These are phyloP conservation scores for Lecanicillium sp. DNA, from an alignment of 2,329 filamentous ascomycete genomes.

Conservation along the genomic window DNA sequence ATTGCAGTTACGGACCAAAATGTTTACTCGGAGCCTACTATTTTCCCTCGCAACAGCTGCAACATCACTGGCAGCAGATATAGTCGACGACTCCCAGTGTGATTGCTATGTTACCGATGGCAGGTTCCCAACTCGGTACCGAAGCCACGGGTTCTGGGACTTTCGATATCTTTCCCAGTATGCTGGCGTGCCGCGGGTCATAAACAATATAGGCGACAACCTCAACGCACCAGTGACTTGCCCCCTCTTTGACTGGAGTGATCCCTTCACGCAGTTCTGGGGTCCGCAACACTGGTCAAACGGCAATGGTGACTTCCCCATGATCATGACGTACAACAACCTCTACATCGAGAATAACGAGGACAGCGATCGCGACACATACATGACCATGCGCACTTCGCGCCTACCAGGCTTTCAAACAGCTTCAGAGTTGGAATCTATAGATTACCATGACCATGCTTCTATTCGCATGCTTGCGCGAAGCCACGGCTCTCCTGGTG, in stretches of 20 bases:
- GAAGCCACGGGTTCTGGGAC: conserved; percentile 19
- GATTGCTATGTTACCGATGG: conserved; percentile 22
- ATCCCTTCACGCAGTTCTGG: conserved; percentile 26
- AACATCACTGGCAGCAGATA: neutral
- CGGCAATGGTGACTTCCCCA: conserved; percentile 21
- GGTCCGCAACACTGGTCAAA: conserved; percentile 29
- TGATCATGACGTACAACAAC: conserved; percentile 30
- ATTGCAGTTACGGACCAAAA: too few species aligned
- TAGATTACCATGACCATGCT: conserved; percentile 16
- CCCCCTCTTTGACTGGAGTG: conserved; percentile 23
- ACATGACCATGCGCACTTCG: conserved; percentile 36
- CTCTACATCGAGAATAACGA: conserved; percentile 35
- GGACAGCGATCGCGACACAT: conserved; percentile 28
- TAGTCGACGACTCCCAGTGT: conserved; percentile 12
- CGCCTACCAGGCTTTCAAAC: conserved; percentile 33
- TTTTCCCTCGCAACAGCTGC: neutral
- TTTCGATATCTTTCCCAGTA: conserved; percentile 20
- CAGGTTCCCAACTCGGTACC: conserved; percentile 16
- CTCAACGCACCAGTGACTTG: conserved; percentile 23
- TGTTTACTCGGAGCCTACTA: neutral
- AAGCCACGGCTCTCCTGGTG: conserved; percentile 35
- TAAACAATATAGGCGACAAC: conserved; percentile 20
- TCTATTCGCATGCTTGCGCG: conserved; percentile 39
- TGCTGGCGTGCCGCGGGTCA: conserved; percentile 20
- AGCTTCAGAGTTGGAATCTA: conserved; percentile 36